Evolutionary conservation across 805 yeast species (phyloP).

Genomic region (Candida boleticola): DNA sequence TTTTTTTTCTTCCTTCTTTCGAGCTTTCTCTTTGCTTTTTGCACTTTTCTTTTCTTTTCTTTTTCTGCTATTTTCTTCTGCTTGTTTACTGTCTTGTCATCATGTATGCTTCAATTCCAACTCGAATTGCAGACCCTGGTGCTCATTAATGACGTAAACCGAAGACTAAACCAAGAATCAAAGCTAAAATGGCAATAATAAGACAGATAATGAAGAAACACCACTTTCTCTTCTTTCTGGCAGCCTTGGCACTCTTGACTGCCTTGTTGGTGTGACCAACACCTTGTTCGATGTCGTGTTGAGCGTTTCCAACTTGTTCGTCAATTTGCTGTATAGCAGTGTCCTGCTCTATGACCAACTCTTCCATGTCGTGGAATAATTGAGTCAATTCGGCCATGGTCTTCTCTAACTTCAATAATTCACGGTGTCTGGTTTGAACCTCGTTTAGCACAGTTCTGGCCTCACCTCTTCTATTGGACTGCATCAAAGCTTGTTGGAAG

Average conservation of each 20-base stretch:
- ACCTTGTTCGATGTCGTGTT: constrained; percentile 89
- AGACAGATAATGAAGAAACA: constrained; percentile 64
- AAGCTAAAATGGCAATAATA: constrained; percentile 62
- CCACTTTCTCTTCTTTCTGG: constrained; percentile 89
- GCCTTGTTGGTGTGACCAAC: constrained; percentile 93
- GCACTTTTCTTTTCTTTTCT: no score
- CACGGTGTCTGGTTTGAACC: constrained; percentile 94
- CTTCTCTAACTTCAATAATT: constrained; percentile 89
- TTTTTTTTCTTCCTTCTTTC: no score
- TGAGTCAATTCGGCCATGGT: constrained; percentile 95
- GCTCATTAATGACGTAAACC: constrained; percentile 21
- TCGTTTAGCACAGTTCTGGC: constrained; percentile 94
- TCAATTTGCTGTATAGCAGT: constrained; percentile 80
- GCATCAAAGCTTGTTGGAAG: constrained; percentile 87
- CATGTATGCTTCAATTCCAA: no score
- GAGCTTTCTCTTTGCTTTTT: no score
- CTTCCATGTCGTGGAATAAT: constrained; percentile 94
- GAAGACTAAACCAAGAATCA: constrained; percentile 64
- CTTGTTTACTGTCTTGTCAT: no score
- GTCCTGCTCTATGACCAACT: constrained; percentile 93
- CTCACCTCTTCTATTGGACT: constrained; percentile 88
- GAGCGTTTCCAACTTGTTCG: constrained; percentile 78
- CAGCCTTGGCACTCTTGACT: constrained; percentile 79
- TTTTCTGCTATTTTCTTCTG: no score
- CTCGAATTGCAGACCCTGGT: no score